These are phyloP conservation scores for Nyctanthes arbortristis DNA, from an alignment of 257 asterid species.

Conservation along the genomic window DNA sequence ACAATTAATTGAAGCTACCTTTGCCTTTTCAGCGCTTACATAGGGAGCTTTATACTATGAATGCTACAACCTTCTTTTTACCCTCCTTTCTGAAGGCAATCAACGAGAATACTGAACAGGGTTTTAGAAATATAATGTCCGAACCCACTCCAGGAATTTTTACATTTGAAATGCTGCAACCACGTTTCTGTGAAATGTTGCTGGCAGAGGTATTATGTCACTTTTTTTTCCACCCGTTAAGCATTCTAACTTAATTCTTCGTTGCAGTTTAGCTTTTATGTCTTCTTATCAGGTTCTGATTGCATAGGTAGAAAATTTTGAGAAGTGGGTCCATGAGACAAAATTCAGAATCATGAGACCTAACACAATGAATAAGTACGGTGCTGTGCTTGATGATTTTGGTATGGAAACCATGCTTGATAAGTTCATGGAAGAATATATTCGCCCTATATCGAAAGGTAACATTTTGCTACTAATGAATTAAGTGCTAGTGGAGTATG, in stretches of 20 bases:
- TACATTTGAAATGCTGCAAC: slow-evolving; percentile 88
- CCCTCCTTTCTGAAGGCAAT: slow-evolving; percentile 81
- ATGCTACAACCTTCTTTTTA: slow-evolving; percentile 61
- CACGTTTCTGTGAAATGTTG: slow-evolving; percentile 83
- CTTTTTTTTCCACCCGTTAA: slow-evolving; percentile 22
- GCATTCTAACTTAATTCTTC: slow-evolving; percentile 27
- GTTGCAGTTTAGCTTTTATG: slow-evolving; percentile 37
- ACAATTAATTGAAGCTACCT: slow-evolving; percentile 10
- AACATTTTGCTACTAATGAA: slow-evolving; percentile 21
- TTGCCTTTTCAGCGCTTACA: slow-evolving; percentile 68
- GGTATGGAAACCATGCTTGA: slow-evolving; percentile 93
- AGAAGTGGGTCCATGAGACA: slow-evolving; percentile 96
- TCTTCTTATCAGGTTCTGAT: slow-evolving; percentile 49
- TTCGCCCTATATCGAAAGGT: slow-evolving; percentile 87
- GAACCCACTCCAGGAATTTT: slow-evolving; percentile 93
- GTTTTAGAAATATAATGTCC: slow-evolving; percentile 70
- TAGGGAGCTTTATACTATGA: slow-evolving; percentile 66
- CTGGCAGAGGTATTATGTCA: slow-evolving; percentile 71
- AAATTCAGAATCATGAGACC: slow-evolving; percentile 98
- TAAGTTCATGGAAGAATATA: slow-evolving; percentile 80
- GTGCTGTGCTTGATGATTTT: slow-evolving; percentile 98
- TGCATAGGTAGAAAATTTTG: slow-evolving; percentile 89
- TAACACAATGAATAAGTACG: slow-evolving; percentile 87
- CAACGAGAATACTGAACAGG: slow-evolving; percentile 70
- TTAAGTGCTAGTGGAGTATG: slow-evolving; percentile 11